These are phyloP conservation scores for Annulohypoxylon maeteangense DNA, from an alignment of 495 filamentous ascomycete species.

Conservation along the genomic window DNA sequence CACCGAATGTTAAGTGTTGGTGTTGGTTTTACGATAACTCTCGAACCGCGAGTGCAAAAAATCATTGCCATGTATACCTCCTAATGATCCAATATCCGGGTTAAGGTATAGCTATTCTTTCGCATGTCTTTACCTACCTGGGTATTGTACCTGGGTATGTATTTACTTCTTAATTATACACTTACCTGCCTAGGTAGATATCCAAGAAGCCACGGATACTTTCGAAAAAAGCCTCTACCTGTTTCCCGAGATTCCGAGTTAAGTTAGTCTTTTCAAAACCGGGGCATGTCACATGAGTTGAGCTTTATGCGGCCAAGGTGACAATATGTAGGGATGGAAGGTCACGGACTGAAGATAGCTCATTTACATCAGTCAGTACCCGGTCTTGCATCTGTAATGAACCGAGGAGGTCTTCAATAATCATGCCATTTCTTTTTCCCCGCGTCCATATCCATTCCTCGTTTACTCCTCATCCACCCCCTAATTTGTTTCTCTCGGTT, in stretches of 20 bases:
- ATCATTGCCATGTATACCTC: not conserved
- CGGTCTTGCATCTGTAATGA: not conserved
- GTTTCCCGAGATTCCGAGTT: not conserved
- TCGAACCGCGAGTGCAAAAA: no score
- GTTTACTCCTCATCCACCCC: not conserved
- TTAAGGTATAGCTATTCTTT: not conserved
- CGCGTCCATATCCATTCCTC: not conserved
- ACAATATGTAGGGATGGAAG: slow-evolving; percentile 13
- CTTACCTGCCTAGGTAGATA: not conserved
- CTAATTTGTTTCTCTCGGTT: not conserved
- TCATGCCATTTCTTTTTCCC: not conserved
- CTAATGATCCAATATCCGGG: not conserved
- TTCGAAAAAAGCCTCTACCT: not conserved
- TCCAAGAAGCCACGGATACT: not conserved
- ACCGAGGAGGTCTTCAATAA: not conserved
- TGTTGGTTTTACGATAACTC: not conserved
- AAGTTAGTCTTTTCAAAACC: not conserved
- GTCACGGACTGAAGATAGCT: slow-evolving; percentile 10
- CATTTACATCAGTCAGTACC: slow-evolving; percentile 1
- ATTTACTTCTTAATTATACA: not conserved
- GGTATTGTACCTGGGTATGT: no score
- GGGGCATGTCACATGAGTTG: slow-evolving; percentile 29
- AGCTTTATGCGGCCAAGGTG: slow-evolving; percentile 27
- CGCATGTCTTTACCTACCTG: not conserved
- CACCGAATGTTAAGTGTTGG: not conserved